Evolutionary conservation across 129 eudicot species (phyloP), one percentile per base, ranked within the genome.

Genomic region (Centella asiatica): DNA sequence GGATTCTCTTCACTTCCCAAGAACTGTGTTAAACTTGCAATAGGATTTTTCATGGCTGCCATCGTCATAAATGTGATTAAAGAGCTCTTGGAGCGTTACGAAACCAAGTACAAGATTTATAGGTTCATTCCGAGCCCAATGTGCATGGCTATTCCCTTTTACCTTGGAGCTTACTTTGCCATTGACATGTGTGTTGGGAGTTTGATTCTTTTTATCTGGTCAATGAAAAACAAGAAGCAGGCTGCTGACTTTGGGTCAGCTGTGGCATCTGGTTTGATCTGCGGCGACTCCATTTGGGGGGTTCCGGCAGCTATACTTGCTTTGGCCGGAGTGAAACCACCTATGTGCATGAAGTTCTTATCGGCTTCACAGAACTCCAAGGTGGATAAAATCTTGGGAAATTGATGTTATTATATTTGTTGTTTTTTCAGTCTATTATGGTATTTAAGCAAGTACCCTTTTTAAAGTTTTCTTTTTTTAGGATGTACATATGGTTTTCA

Each of bases 111-210:
- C 44, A 32, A 62, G 70, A 48, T 83, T 12, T 49, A 83, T 15
- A 69, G 83, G 78, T 86, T 83, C 60, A 47, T 86, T 12, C 95
- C 95, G 0, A 69, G 69, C 60, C 90, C 63, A 80, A 83, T 86
- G 89, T 83, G 90, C 69, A 80, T 83, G 95, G 95, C 90, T 3
- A 81, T 86, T 24, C 95, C 95, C 1, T 86, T 86, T 65, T 86
- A 83, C 64, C 73, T 80, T 4, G 95, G 95, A 13, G 76, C 58
- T 28, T 86, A 80, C 59, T 83, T 83, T 42, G 75, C 95, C 29
- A 78, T 86, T 4, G 90, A 83, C 45, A 83, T 86, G 95, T 86
- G 90, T 33, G 31, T 86, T 11, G 95, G 90, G 65, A 83, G 87
- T 40, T 61, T 83, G 75, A 66, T 86, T 37, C 62, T 86, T 34